Evolutionary conservation across 768 basidiomycete species (phyloP).

Genomic region (Leccinum disarticulatum): DNA sequence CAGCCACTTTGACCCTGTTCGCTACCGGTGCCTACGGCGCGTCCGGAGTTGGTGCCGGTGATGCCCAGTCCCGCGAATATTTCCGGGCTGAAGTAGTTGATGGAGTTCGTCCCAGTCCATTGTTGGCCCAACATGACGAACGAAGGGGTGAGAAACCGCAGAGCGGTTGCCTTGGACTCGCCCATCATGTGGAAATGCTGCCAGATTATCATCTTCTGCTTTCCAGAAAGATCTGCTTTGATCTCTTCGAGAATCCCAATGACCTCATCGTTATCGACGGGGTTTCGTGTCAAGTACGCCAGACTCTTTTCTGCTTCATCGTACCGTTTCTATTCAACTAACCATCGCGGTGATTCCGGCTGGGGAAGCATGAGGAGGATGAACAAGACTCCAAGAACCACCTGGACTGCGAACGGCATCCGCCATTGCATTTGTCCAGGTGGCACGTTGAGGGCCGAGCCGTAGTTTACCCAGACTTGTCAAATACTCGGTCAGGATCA

Average conservation of each 20-base stretch:
- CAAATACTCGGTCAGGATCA: slow-evolving; percentile 3
- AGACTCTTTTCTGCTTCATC: slow-evolving; percentile 42
- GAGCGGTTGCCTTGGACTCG: slow-evolving; percentile 39
- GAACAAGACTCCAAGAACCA: too few relatives aligned
- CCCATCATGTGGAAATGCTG: slow-evolving; percentile 41
- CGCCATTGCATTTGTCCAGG: too few relatives aligned
- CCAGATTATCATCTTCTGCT: slow-evolving; percentile 32
- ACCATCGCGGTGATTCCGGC: slow-evolving; percentile 58
- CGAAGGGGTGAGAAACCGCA: slow-evolving; percentile 46
- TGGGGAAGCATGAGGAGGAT: slow-evolving; percentile 42
- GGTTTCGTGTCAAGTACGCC: slow-evolving; percentile 35
- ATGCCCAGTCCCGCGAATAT: slow-evolving; percentile 52
- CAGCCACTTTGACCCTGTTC: slow-evolving; percentile 37
- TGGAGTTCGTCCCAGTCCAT: slow-evolving; percentile 55
- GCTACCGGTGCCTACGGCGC: too few relatives aligned
- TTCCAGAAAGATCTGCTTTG: slow-evolving; percentile 47
- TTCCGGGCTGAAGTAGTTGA: slow-evolving; percentile 54
- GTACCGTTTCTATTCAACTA: slow-evolving; percentile 46
- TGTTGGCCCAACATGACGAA: slow-evolving; percentile 48
- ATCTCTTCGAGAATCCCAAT: slow-evolving; percentile 44
- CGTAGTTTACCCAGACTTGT: slow-evolving; percentile 16
- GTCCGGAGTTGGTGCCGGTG: slow-evolving; percentile 38
- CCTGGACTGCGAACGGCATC: too few relatives aligned
- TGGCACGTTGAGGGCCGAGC: too few relatives aligned
- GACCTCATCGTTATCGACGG: slow-evolving; percentile 37